Evolutionary conservation across 768 basidiomycete genomes (phyloP).

Genomic region (Fistulinella prunicolor): DNA sequence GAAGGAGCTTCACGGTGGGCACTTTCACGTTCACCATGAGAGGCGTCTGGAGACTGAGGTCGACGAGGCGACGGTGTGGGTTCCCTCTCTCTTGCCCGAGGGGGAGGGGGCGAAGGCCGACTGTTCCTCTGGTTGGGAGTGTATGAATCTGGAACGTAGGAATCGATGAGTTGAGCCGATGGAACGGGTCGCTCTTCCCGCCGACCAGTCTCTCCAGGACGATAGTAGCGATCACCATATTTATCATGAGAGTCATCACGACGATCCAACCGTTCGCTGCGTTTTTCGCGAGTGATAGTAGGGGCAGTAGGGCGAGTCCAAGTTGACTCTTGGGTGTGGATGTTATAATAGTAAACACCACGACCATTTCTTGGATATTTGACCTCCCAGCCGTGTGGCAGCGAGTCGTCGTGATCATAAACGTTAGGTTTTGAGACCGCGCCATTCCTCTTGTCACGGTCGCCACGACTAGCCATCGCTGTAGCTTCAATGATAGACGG

Average conservation of each 20-base stretch:
- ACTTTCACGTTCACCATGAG: slow-evolving; percentile 23
- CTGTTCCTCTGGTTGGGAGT: slow-evolving; percentile 22
- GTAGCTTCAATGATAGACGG: slow-evolving; percentile 60
- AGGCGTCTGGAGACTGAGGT: slow-evolving; percentile 17
- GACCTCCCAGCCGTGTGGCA: slow-evolving; percentile 63
- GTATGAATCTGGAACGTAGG: slow-evolving; percentile 30
- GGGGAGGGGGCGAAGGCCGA: slow-evolving; percentile 22
- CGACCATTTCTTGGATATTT: slow-evolving; percentile 49
- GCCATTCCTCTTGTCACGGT: slow-evolving; percentile 45
- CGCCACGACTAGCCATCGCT: slow-evolving; percentile 50
- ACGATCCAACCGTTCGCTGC: slow-evolving; percentile 22
- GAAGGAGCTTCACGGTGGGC: slow-evolving; percentile 21
- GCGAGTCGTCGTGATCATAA: slow-evolving; percentile 31
- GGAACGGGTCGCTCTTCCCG: slow-evolving; percentile 26
- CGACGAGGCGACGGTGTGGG: slow-evolving; percentile 21
- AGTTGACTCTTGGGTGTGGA: slow-evolving; percentile 51
- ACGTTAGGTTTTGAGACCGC: slow-evolving; percentile 21
- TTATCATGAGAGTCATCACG: slow-evolving; percentile 30
- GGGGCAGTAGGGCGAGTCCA: slow-evolving; percentile 52
- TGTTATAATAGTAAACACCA: slow-evolving; percentile 57
- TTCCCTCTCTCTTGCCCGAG: slow-evolving; percentile 26
- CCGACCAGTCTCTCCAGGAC: slow-evolving; percentile 39
- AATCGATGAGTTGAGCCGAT: slow-evolving; percentile 22
- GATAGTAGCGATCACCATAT: slow-evolving; percentile 62
- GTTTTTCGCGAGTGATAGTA: slow-evolving; percentile 23